Conservation (phyloP, 208 protist genomes). For the Trypanosoma rangeli region DNA sequence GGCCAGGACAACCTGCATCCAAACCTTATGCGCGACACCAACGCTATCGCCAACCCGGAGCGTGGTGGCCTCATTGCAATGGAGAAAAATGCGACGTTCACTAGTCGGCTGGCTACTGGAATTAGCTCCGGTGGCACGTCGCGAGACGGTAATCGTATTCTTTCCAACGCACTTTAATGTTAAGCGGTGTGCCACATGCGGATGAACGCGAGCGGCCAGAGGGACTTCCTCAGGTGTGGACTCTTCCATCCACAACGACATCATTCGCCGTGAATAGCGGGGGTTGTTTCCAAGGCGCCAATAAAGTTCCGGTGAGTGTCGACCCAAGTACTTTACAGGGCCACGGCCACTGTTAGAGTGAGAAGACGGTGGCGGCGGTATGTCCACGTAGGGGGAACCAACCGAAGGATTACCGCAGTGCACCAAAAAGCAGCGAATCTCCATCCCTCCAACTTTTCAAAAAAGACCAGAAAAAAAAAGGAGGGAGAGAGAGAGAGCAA, state of each 20-base stretch:
- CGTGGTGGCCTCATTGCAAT: slow-evolving; percentile 3
- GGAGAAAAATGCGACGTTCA: slow-evolving; percentile 5
- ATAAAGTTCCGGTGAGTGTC: slow-evolving; percentile 32
- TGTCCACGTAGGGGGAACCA: slow-evolving; percentile 4
- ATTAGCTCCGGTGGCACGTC: not conserved
- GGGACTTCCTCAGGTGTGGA: not conserved
- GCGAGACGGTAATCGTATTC: slow-evolving; percentile 17
- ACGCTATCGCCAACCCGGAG: slow-evolving; percentile 30
- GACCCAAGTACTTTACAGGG: slow-evolving; percentile 12
- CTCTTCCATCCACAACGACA: slow-evolving; percentile 20
- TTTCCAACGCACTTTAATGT: slow-evolving; percentile 22
- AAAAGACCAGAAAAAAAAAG: slow-evolving; percentile 15
- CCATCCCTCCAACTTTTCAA: slow-evolving; percentile 20
- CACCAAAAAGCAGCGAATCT: slow-evolving; percentile 36
- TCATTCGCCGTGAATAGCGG: slow-evolving; percentile 33
- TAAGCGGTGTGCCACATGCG: slow-evolving; percentile 8
- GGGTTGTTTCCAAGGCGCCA: slow-evolving; percentile 46
- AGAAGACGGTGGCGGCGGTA: slow-evolving; percentile 14
- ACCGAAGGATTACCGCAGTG: slow-evolving; percentile 9
- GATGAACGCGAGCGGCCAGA: not conserved
- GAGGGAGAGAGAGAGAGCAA: not conserved
- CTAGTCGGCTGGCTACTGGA: not conserved
- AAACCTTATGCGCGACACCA: slow-evolving; percentile 9
- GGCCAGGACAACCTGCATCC: slow-evolving; percentile 22
- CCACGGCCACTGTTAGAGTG: not conserved